These are phyloP conservation scores for Rhodotorula taiwanensis DNA, from an alignment of 768 basidiomycete species.

Conservation along the genomic window DNA sequence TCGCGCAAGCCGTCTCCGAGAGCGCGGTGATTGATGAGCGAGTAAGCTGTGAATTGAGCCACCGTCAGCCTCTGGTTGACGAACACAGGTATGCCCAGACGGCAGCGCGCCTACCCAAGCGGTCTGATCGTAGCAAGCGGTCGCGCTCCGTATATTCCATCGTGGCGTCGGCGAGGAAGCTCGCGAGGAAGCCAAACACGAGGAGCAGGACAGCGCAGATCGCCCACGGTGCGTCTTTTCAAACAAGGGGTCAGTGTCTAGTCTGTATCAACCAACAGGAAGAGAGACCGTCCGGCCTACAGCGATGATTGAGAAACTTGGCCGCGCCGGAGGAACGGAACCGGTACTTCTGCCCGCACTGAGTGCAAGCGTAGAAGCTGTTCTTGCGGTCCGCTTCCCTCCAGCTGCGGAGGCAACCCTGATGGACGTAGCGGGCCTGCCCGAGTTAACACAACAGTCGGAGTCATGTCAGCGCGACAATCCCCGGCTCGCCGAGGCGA, in stretches of 20 bases:
- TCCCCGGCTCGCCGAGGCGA: neutral
- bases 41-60: neutral
- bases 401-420: neutral
- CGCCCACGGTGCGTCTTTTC: too few relatives aligned
- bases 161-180: too few relatives aligned
- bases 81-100: too few relatives aligned
- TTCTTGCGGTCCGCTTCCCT: neutral
- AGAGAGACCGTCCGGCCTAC: neutral
- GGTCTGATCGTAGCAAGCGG: too few relatives aligned
- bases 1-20: neutral
- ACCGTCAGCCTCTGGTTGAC: too few relatives aligned
- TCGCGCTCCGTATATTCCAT: too few relatives aligned
- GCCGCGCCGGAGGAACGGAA: neutral
- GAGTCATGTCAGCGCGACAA: too few relatives aligned
- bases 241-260: neutral
- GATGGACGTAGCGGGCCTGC: slow-evolving; percentile 4
- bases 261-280: neutral
- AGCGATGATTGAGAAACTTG: accelerated
- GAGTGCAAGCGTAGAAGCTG: neutral
- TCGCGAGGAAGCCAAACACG: too few relatives aligned
- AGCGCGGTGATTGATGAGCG: neutral
- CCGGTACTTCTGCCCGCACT: neutral
- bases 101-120: too few relatives aligned
- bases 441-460: too few relatives aligned
- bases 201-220: too few relatives aligned